Percentiles rank a stretch among this genome's conserved stretches.
Evolutionary conservation across 2,329 filamentous ascomycete genomes (phyloP).

Genomic region (Botrytis hyacinthi): DNA sequence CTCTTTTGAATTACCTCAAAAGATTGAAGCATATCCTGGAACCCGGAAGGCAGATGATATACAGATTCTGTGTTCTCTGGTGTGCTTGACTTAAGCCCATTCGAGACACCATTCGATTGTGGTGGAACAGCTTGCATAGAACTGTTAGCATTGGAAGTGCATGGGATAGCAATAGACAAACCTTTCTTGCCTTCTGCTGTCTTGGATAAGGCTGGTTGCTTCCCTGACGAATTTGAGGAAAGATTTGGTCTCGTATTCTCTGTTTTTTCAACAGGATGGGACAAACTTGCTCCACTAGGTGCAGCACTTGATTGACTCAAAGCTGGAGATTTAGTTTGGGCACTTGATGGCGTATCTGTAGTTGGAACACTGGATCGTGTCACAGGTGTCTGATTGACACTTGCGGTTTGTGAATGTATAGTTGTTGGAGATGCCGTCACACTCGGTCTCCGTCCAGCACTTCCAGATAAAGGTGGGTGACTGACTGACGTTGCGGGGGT

Average conservation of each 20-base stretch:
- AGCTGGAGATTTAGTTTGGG: conserved; percentile 52
- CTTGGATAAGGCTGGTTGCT: conserved; percentile 43
- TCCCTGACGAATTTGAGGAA: conserved; percentile 33
- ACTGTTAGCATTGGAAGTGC: conserved; percentile 27
- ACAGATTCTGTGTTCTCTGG: conserved; percentile 65
- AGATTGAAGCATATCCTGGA: conserved; percentile 87
- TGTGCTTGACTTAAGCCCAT: conserved; percentile 48
- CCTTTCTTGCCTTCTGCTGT: conserved; percentile 47
- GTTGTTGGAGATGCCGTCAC: conserved; percentile 57
- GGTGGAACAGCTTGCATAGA: conserved; percentile 13
- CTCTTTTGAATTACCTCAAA: conserved; percentile 69
- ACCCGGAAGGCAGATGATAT: conserved; percentile 84
- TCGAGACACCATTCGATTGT: conserved; percentile 44
- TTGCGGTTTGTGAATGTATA: conserved; percentile 47
- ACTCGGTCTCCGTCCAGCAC: conserved; percentile 50
- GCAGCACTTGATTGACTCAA: conserved; percentile 45
- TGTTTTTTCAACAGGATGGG: conserved; percentile 48
- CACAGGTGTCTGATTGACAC: conserved; percentile 37
- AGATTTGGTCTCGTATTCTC: conserved; percentile 37
- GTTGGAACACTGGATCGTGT: conserved; percentile 41
- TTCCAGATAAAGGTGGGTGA: conserved; percentile 38
- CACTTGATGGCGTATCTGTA: conserved; percentile 39
- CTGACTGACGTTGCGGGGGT: conserved; percentile 44
- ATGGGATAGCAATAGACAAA: conserved; percentile 35
- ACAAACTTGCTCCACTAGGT: conserved; percentile 43